Evolutionary conservation across 257 asterid genomes (phyloP), one percentile per base, ranked within the genome.

Genomic region (Salvia miltiorrhiza): DNA sequence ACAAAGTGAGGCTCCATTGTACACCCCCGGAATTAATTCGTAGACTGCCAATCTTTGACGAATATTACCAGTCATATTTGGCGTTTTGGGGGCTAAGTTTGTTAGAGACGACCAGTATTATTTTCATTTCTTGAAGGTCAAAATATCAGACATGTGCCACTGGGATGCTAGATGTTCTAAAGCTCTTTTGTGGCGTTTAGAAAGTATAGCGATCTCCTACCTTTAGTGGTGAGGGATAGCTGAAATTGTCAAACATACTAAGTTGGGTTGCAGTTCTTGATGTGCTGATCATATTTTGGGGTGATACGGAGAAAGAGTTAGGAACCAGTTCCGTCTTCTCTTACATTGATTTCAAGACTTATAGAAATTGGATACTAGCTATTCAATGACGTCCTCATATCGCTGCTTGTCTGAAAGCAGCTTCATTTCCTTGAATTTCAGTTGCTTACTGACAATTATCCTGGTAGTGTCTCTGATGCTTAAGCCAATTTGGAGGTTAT

Each of bases 81-180:
- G 52, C 35, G 63, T 50, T 21, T 61, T 23, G 69, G 82, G 75
- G 73, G 60, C 58, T 21, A 52, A 54, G 50, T 73, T 77, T 53
- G 40, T 50, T 71, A 14, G 63, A 66, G 76, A 16, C 7, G 68
- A 55, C 65, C n/a, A 66, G 43, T 49, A 50, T 63, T 64, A 45
- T 45, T 21, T 61, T 65, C 50, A 63, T 58, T 68, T 47, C 72
- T 52, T 66, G 73, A 72, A 59, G 76, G 74, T 56, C 73, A 58
- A 77, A 65, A 61, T 77, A 78, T 63, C 66, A 65, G 63, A 75
- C 68, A 56, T 60, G 61, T 79, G 52, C 65, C 61, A 56, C 53
- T 69, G 50, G 71, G 56, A 66, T 20, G 44, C 53, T 62, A 72
- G 70, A 56, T 37, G 40, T 61, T 75, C 73, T 67, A 73, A 57